Conservation (phyloP, 1,284 basidiomycete species). For the Hymenochaete sp. region DNA sequence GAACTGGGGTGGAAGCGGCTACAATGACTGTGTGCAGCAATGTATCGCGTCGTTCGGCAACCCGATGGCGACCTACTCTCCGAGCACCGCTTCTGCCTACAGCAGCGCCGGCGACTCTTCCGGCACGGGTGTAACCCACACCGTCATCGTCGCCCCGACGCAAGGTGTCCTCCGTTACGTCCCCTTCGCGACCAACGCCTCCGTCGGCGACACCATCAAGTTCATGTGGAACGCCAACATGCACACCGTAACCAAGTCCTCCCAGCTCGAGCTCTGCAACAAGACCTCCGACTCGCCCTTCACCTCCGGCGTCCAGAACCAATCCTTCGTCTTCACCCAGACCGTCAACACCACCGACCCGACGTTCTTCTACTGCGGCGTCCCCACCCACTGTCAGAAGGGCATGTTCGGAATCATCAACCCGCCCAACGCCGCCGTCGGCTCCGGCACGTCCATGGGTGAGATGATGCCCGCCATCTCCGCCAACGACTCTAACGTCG, state of each 20-base stretch:
- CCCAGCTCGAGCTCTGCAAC: constrained; percentile 59
- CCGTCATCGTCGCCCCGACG: constrained; percentile 66
- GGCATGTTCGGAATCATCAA: constrained; percentile 80
- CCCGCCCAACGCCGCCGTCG: constrained; percentile 40
- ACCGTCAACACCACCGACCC: constrained; percentile 64
- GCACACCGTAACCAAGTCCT: constrained; percentile 72
- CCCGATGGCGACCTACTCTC: constrained; percentile 33
- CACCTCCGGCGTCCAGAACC: constrained; percentile 53
- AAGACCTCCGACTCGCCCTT: constrained; percentile 51
- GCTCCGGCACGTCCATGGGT: constrained; percentile 36
- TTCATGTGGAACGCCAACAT: constrained; percentile 67
- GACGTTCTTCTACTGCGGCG: constrained; percentile 64
- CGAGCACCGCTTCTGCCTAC: constrained; percentile 29
- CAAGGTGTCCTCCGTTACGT: constrained; percentile 67
- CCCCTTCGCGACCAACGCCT: constrained; percentile 64
- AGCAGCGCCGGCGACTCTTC: constrained; percentile 24
- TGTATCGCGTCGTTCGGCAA: constrained; percentile 52
- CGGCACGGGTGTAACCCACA: constrained; percentile 49
- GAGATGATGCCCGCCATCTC: constrained; percentile 43
- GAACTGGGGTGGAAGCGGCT: constrained; percentile 49
- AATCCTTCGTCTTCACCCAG: constrained; percentile 58
- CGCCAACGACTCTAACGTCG: constrained; percentile 44
- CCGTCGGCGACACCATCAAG: constrained; percentile 64
- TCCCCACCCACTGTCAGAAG: constrained; percentile 59
- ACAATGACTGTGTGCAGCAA: constrained; percentile 64